Evolutionary conservation across 2,329 filamentous ascomycete genomes (phyloP).

Genomic region (Ophiostoma novo-ulmi): DNA sequence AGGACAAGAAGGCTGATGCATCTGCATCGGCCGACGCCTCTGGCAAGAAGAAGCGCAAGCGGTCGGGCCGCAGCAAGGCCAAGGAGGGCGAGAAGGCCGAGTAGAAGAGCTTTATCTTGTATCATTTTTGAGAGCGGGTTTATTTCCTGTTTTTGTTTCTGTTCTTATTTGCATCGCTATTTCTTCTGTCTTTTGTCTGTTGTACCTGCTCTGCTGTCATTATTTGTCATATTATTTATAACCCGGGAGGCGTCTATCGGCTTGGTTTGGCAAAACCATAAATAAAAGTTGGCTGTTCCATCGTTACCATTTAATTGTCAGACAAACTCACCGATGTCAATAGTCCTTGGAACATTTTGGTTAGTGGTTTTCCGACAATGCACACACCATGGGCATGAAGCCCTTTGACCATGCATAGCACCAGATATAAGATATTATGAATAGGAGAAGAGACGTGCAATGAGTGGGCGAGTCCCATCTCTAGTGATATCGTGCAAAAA

Average conservation of each 20-base stretch:
- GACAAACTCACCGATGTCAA: no score
- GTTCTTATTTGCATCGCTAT: not conserved
- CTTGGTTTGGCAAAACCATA: constrained; percentile 20
- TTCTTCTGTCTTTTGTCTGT: not conserved
- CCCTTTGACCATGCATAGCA: not conserved
- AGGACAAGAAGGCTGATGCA: constrained; percentile 28
- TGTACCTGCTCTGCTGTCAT: not conserved
- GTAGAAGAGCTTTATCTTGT: not conserved
- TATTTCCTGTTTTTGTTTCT: not conserved
- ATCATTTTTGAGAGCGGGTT: not conserved
- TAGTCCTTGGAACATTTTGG: not conserved
- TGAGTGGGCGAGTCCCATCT: not conserved
- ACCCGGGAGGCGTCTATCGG: constrained; percentile 17
- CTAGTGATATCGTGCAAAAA: not conserved
- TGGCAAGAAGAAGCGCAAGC: constrained; percentile 43
- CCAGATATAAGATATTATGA: not conserved
- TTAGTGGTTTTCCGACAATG: not conserved
- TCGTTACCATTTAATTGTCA: not conserved
- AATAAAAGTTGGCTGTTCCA: constrained; percentile 17
- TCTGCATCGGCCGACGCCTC: constrained; percentile 29
- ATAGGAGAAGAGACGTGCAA: not conserved
- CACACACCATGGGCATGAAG: not conserved
- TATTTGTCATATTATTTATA: not conserved
- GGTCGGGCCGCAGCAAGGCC: constrained; percentile 38
- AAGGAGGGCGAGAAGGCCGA: constrained; percentile 18